Conservation (phyloP, 192 early-diverging fungal genomes). For the Entomortierella lignicola region DNA sequence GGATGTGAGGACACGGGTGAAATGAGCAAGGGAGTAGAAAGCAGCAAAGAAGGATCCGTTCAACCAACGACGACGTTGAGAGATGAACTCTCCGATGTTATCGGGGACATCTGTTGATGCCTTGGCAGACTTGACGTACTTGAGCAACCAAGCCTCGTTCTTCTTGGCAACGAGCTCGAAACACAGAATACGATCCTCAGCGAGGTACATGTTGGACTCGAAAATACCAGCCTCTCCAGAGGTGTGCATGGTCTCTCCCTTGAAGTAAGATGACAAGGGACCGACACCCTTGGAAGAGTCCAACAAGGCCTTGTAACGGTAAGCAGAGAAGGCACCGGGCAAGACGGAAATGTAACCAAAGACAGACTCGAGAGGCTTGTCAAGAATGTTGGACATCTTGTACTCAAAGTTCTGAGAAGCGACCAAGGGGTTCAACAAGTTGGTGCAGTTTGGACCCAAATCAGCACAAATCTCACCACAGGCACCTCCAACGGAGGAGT, state of each 20-base stretch:
- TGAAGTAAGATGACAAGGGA: slow-evolving; percentile 87
- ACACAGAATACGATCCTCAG: slow-evolving; percentile 92
- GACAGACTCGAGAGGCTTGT: slow-evolving; percentile 95
- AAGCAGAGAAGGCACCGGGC: slow-evolving; percentile 95
- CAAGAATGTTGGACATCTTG: slow-evolving; percentile 96
- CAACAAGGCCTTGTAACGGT: slow-evolving; percentile 86
- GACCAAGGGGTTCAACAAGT: slow-evolving; percentile 86
- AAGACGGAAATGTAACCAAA: slow-evolving; percentile 97
- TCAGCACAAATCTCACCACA: slow-evolving; percentile 95
- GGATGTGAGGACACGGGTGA: slow-evolving; percentile 76
- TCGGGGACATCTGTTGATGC: slow-evolving; percentile 95
- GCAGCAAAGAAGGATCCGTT: slow-evolving; percentile 95
- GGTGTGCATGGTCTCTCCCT: slow-evolving; percentile 90
- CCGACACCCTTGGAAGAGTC: slow-evolving; percentile 69
- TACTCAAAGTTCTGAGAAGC: slow-evolving; percentile 98
- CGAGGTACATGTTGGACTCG: slow-evolving; percentile 93
- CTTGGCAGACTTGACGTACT: slow-evolving; percentile 89
- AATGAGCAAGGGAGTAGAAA: slow-evolving; percentile 84
- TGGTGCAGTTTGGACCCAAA: slow-evolving; percentile 76
- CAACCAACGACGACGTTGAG: slow-evolving; percentile 93
- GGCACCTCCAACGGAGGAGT: slow-evolving; percentile 86
- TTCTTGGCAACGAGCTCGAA: slow-evolving; percentile 92
- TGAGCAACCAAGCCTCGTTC: slow-evolving; percentile 80
- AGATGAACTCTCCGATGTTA: slow-evolving; percentile 86
- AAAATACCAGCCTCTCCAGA: slow-evolving; percentile 77